Percentiles rank a stretch among this genome's conserved stretches.
These are phyloP conservation scores for Choiromyces venosus DNA, from an alignment of 495 filamentous ascomycete species.

Conservation along the genomic window DNA sequence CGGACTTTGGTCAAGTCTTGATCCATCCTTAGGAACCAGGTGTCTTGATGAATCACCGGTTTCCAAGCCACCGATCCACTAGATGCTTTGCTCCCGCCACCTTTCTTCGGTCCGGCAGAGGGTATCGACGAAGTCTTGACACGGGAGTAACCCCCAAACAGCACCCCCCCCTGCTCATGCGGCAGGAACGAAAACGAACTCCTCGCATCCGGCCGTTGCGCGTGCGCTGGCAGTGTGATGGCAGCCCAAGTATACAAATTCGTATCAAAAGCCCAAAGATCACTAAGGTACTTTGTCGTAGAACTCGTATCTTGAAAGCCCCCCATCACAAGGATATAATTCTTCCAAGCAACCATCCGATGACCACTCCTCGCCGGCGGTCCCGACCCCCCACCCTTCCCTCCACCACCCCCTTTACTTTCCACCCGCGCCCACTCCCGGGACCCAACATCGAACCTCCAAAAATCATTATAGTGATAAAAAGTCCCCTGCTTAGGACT, in stretches of 20 bases:
- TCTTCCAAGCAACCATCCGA: conserved; percentile 91
- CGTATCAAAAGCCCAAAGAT: conserved; percentile 61
- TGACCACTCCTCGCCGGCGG: conserved; percentile 90
- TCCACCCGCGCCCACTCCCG: conserved; percentile 90
- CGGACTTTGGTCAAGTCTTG: conserved; percentile 64
- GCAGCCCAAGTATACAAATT: conserved; percentile 37
- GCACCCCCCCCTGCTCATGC: conserved; percentile 77
- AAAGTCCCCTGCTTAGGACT: conserved; percentile 95
- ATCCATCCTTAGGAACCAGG: conserved; percentile 82
- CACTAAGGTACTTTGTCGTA: conserved; percentile 79
- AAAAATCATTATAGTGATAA: conserved; percentile 99
- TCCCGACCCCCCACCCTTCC: conserved; percentile 53
- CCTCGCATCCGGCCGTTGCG: conserved; percentile 79
- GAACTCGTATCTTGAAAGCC: conserved; percentile 95
- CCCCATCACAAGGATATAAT: conserved; percentile 68
- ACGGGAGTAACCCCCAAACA: conserved; percentile 90
- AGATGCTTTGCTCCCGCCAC: conserved; percentile 55
- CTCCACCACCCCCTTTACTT: conserved; percentile 55
- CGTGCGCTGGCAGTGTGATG: conserved; percentile 58
- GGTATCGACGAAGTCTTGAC: conserved; percentile 54
- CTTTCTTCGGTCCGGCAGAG: conserved; percentile 49
- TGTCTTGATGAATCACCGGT: conserved; percentile 85
- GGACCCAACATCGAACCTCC: conserved; percentile 73
- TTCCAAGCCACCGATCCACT: conserved; percentile 57
- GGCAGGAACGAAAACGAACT: conserved; percentile 87